Percentiles rank a stretch among this genome's conserved stretches.
Evolutionary conservation across 768 basidiomycete genomes (phyloP).

Genomic region (Kockovaella imperatae): DNA sequence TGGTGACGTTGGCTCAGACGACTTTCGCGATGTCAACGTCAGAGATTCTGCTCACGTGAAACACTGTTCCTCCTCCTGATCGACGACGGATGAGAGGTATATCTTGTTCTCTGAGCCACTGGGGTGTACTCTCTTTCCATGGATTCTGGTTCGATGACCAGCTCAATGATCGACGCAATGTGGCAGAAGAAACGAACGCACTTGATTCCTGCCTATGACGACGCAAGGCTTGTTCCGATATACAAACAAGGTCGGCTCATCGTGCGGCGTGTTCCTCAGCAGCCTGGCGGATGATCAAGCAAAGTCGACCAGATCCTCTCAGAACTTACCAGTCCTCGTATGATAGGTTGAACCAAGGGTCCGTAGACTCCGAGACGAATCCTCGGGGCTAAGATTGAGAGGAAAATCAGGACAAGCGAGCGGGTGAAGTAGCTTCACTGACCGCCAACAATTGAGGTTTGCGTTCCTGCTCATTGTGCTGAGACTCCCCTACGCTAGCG

Average conservation of each 20-base stretch:
- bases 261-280: conserved; percentile 65
- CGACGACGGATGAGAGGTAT: conserved; percentile 75
- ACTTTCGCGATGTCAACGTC: neutral
- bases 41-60: conserved; percentile 60
- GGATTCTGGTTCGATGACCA: conserved; percentile 64
- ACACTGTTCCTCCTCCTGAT: conserved; percentile 93
- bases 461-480: too few relatives aligned
- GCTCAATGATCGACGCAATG: neutral
- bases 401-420: too few relatives aligned
- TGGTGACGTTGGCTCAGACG: conserved; percentile 40
- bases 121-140: conserved; percentile 90
- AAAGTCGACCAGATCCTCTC: neutral
- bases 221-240: conserved; percentile 86
- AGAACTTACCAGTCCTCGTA: conserved; percentile 74
- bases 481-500: too few relatives aligned
- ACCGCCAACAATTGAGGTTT: too few relatives aligned
- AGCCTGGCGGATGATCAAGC: conserved; percentile 49
- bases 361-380: conserved; percentile 61
- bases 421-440: too few relatives aligned
- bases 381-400: conserved; percentile 29
- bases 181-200: conserved; percentile 17
- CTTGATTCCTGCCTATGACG: conserved; percentile 82
- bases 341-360: conserved; percentile 83
- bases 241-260: conserved; percentile 68
- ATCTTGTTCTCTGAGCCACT: conserved; percentile 50